Base-by-base conservation (phyloP, 768 basidiomycete genomes). In the Galerina sulciceps region DNA sequence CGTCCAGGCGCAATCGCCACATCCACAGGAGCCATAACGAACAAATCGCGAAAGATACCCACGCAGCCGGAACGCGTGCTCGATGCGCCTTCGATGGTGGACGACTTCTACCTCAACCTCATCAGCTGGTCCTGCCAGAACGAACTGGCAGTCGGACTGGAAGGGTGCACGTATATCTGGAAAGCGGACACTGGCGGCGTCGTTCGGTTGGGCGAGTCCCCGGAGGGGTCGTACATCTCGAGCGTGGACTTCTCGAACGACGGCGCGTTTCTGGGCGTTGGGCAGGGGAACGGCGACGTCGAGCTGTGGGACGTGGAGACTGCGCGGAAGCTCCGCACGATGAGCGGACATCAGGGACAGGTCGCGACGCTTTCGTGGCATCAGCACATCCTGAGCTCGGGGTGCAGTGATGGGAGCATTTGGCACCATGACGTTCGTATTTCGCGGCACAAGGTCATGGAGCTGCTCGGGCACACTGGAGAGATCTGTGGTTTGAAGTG, bases 31-130 rank as follows among this genome's bases (percentile, higher is more conserved):
- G 77, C 84, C 1, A 75, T 79, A 0, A 87, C 87, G 0, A 83
- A 85, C 63, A 93, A 92, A 69, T 81, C 89, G 5, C 83, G 96
- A 17, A 88, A 90, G 64, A 93, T 98, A 53, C 84, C 94, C 0
- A 91, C 91, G 0, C 85, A 88, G 20, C 93, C 96, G 0, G 92
- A 96, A 65, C 85, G 94, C n/a, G 94, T 98, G 8, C 82, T 99
- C 10, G 97, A 99, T 65, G 96, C 96, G 0, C 95, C 95, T 1
- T 93, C 93, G 6, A 88, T 92, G 81, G 82, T 88, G 10, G 94
- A 99, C 64, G 97, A 99, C 73, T 99, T 96, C 73, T 99, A 99
- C 69, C 86, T 99, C 68, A 99, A 99, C 72, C 80, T 99, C 52
- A 72, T 98, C 51, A 84, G 89, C 15, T 99, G 97, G 97, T 91